phyloP scores from a whole-genome alignment of 2,329 filamentous ascomycete genomes.

The Hymenoscyphus fructigenus region DNA sequence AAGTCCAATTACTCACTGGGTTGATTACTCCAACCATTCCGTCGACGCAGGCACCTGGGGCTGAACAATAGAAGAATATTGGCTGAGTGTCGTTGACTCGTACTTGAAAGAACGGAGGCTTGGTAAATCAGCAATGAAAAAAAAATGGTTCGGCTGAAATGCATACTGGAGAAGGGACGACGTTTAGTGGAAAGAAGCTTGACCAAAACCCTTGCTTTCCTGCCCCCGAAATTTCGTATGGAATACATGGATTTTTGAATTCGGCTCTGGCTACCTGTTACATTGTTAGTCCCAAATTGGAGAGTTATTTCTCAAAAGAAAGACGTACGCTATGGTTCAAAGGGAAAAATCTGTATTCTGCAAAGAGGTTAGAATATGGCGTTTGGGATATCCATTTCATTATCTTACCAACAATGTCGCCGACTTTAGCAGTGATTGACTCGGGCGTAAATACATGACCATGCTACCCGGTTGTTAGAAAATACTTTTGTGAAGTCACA shows the following conservation, averaged over 20 bases:
- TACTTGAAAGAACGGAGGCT: constrained; percentile 43
- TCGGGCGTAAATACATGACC: constrained; percentile 25
- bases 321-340: constrained; percentile 46
- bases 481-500: neutral
- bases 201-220: constrained; percentile 41
- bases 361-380: constrained; percentile 5
- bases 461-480: constrained; percentile 7
- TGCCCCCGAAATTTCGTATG: constrained; percentile 52
- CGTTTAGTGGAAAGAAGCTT: constrained; percentile 44
- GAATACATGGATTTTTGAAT: constrained; percentile 58
- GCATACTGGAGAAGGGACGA: constrained; percentile 43
- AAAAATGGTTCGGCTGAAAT: neutral
- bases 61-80: constrained; percentile 70
- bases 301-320: neutral
- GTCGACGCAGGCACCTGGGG: constrained; percentile 62
- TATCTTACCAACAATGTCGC: constrained; percentile 28
- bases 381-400: neutral
- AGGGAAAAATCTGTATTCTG: constrained; percentile 60
- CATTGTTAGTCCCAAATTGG: neutral
- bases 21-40: constrained; percentile 81
- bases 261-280: constrained; percentile 58
- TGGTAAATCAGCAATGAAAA: constrained; percentile 7
- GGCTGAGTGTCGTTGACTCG: constrained; percentile 61
- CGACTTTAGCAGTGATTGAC: constrained; percentile 24
- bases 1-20: constrained; percentile 45